Base-by-base conservation (phyloP, 345 rosid genomes). In the Eucalyptus decipiens region DNA sequence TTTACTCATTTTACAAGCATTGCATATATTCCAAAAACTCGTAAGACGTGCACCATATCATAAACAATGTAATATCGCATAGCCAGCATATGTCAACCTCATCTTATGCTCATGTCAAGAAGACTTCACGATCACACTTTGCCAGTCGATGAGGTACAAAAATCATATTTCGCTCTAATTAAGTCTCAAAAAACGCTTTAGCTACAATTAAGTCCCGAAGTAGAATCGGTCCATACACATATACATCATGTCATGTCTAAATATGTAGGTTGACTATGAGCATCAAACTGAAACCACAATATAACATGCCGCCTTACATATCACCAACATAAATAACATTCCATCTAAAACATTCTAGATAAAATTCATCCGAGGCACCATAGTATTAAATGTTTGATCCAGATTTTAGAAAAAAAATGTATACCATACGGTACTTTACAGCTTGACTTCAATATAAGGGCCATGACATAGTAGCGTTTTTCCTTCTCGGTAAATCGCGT, bases 181-280 rank as follows among this genome's bases (percentile, higher is more conserved):
- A 62, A 30, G 19, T n/a, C 37, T 65, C 3, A 9, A 6, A 62
- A 62, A 62, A 62, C 0, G 3, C 37, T 15, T 65, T n/a, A 13
- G 11, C 4, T 7, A 8, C 19, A 7, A n/a, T n/a, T 7, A n/a
- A 65, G 37, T 1, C 19, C 18, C 3, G 0, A 65, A 65, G 3
- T 13, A 65, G 21, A 65, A 4, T 65, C 1, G 2, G 18, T 30
- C 11, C 18, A 15, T n/a, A 7, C 34, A 30, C 19, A 65, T 14
- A 7, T 62, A 65, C 72, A 65, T 65, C 2, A 28, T 0, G 19
- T 65, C 37, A 65, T 65, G 72, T 65, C 34, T 30, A 16, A 65
- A 65, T 30, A 65, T 30, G 72, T 65, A 30, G 37, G 19, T n/a
- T 30, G 72, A 65, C 10, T 65, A 65, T 4, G 37, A n/a, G 72